A percentile compares a stretch with the other conserved stretches of the same genome.
phyloP scores from a whole-genome alignment of 2,329 filamentous ascomycete species.

The Massarina eburnea region DNA sequence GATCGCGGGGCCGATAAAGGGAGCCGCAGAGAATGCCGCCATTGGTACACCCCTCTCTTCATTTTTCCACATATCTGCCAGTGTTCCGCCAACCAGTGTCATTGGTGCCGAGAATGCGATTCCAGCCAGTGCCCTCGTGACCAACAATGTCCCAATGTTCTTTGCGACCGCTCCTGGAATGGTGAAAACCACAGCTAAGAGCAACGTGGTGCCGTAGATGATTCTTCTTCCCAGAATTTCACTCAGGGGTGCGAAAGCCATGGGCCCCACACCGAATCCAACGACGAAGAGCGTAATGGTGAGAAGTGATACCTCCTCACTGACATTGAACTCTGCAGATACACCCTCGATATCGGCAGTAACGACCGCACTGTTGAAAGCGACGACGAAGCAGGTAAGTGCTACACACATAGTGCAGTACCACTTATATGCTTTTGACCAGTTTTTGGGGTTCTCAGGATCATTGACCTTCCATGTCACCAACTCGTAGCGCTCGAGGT shows the following conservation, averaged over 20 bases:
- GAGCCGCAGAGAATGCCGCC: slow-evolving; percentile 81
- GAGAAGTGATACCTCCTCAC: slow-evolving; percentile 71
- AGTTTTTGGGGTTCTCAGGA: slow-evolving; percentile 82
- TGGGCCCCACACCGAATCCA: slow-evolving; percentile 78
- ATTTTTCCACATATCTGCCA: slow-evolving; percentile 81
- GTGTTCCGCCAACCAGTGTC: slow-evolving; percentile 79
- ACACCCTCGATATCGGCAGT: slow-evolving; percentile 74
- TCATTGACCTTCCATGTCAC: slow-evolving; percentile 73
- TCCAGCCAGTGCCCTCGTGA: slow-evolving; percentile 76
- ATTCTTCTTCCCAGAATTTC: slow-evolving; percentile 73
- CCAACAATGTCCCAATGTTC: slow-evolving; percentile 75
- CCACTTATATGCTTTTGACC: slow-evolving; percentile 78
- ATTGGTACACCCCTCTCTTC: slow-evolving; percentile 85
- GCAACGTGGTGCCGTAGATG: slow-evolving; percentile 70
- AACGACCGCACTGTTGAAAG: slow-evolving; percentile 68
- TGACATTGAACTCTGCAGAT: slow-evolving; percentile 64
- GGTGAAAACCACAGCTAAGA: slow-evolving; percentile 74
- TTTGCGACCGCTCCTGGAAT: slow-evolving; percentile 77
- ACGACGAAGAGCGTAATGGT: slow-evolving; percentile 77
- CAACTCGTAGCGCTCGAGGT: slow-evolving; percentile 58
- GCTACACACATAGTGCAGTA: slow-evolving; percentile 80
- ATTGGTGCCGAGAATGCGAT: slow-evolving; percentile 85
- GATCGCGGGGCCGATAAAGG: slow-evolving; percentile 78
- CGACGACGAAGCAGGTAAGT: slow-evolving; percentile 50
- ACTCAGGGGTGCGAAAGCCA: slow-evolving; percentile 76